Evolutionary conservation across 1,284 basidiomycete genomes (phyloP), one percentile per base, ranked within the genome.

Genomic region (Apiotrichum laibachii): DNA sequence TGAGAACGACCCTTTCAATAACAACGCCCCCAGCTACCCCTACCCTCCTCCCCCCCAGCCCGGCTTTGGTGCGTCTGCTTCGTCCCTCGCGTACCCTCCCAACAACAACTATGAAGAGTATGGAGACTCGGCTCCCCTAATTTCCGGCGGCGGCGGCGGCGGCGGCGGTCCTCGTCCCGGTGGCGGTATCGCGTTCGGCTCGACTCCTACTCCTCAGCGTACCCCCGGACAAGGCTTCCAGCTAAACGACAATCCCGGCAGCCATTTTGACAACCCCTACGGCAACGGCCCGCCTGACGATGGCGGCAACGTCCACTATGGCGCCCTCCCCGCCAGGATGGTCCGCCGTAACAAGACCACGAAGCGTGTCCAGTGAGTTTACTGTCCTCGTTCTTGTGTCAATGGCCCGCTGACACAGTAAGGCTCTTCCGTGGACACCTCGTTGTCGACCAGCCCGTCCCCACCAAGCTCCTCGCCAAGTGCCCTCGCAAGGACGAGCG

Each of bases 371-470:
- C 87, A 88, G 84, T 86, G 66, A 81, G 84, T 39, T 12, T 39
- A 26, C 11, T 52, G 50, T 5, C 4, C 4, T 9, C 16, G 22
- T 35, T 21, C 35, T 1, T 10, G 43, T 44, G 19, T 21, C 11
- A 22, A 52, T 18, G 8, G 31, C 55, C 5, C 26, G 19, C 44
- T 37, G 37, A 37, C 37, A 37, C 10, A 3, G 37, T 16, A 37
- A 87, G 86, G 65, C 81, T 95, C n/a, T 92, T 90, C 78, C 87
- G 90, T 63, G 92, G 92, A 3, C 93, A 96, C 76, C 85, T 94
- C 52, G 90, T 96, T 2, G 81, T 93, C 42, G 92, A 96, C 75
- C 85, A 87, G 34, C 84, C 88, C 1, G 90, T 95, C 2, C 92
- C 92, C 0, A 84, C 87, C 13, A 92, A 91, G 73, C 81, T 95